Percentiles rank a stretch among this genome's conserved stretches.
Evolutionary conservation across 1,139 yeast species (phyloP).

Genomic region (Saccharomyces hybrid): DNA sequence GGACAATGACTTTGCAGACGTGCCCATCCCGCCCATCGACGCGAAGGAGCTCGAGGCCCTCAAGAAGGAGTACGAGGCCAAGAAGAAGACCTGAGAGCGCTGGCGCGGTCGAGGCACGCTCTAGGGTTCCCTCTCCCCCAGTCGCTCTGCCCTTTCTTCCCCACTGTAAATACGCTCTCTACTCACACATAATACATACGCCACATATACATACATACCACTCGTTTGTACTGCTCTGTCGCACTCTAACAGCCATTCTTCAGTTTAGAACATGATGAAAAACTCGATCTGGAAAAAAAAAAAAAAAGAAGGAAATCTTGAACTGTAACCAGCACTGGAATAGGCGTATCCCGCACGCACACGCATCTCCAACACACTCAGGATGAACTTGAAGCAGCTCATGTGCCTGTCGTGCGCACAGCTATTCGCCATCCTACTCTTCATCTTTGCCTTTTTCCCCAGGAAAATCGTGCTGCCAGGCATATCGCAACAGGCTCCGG

Average conservation of each 20-base stretch:
- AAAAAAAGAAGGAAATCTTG: neutral
- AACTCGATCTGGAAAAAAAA: neutral
- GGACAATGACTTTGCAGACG: slow-evolving; percentile 74
- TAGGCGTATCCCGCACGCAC: neutral
- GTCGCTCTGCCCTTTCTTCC: neutral
- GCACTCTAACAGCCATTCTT: neutral
- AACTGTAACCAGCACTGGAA: neutral
- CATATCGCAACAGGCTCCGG: neutral
- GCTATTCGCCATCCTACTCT: slow-evolving; percentile 2
- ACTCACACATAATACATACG: neutral
- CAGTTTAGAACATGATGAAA: neutral
- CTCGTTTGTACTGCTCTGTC: neutral
- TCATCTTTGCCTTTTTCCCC: slow-evolving; percentile 6
- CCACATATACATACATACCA: neutral
- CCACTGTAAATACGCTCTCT: slow-evolving; percentile 2
- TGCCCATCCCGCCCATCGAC: slow-evolving; percentile 86
- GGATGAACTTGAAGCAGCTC: neutral
- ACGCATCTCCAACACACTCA: neutral
- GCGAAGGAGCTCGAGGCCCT: slow-evolving; percentile 69
- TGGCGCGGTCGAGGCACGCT: slow-evolving; percentile 3
- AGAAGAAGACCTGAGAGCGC: slow-evolving; percentile 34
- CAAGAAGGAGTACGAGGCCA: slow-evolving; percentile 52
- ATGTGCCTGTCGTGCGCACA: slow-evolving; percentile 1
- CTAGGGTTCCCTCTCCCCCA: neutral
- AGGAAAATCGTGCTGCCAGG: slow-evolving; percentile 4